These are phyloP conservation scores for Xylaria sp. DNA, from an alignment of 2,329 filamentous ascomycete genomes.

Conservation along the genomic window DNA sequence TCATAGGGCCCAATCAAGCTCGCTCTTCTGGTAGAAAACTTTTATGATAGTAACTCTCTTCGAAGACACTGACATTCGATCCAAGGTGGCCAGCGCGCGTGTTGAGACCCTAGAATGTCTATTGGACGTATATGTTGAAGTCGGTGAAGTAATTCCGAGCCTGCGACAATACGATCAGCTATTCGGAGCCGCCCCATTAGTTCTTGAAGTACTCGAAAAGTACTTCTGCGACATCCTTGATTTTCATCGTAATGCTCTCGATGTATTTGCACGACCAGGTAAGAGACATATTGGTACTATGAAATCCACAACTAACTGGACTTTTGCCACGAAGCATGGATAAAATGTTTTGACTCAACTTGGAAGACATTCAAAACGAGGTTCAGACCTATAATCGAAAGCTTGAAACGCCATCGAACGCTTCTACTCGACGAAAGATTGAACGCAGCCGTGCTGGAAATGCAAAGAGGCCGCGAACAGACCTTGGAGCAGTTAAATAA, in stretches of 20 bases:
- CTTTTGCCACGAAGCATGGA: constrained; percentile 31
- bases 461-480: background rate
- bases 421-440: constrained; percentile 37
- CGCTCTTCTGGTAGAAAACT: constrained; percentile 26
- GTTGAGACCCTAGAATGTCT: constrained; percentile 39
- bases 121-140: constrained; percentile 41
- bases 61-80: background rate
- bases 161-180: constrained; percentile 39
- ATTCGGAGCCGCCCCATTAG: constrained; percentile 30
- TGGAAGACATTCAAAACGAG: constrained; percentile 40
- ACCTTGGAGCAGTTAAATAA: background rate
- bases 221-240: constrained; percentile 43
- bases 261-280: constrained; percentile 39
- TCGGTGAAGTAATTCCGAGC: constrained; percentile 41
- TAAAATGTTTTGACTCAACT: constrained; percentile 25
- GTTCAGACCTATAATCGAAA: constrained; percentile 40
- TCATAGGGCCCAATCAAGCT: constrained; percentile 34
- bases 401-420: constrained; percentile 39
- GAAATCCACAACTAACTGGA: background rate
- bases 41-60: background rate
- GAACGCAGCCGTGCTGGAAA: constrained; percentile 18
- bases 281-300: background rate
- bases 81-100: constrained; percentile 24
- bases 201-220: constrained; percentile 35
- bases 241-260: constrained; percentile 40